Conservation (phyloP, 768 basidiomycete genomes). For the Boletus subcaerulescens region DNA sequence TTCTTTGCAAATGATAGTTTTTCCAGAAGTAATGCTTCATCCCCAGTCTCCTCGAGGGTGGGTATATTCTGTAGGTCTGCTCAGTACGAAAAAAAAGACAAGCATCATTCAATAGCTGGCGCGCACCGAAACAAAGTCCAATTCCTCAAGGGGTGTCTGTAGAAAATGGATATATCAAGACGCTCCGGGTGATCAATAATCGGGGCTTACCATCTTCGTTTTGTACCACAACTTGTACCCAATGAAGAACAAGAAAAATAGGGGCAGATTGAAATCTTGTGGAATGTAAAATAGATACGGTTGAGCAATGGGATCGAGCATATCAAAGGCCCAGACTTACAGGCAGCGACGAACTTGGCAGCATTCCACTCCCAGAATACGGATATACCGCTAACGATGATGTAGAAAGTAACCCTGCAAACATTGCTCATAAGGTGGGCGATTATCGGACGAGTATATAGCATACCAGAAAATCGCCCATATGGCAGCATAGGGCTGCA, state of each 20-base stretch:
- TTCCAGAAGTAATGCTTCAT: slow-evolving; percentile 13
- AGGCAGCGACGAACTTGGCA: slow-evolving; percentile 45
- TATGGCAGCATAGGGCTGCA: slow-evolving; percentile 68
- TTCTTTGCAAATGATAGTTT: slow-evolving; percentile 3
- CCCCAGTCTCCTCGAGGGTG: slow-evolving; percentile 65
- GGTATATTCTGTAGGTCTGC: slow-evolving; percentile 53
- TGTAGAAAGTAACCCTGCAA: slow-evolving; percentile 43
- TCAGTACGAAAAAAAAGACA: neutral
- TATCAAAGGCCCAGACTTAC: slow-evolving; percentile 22
- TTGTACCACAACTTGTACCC: slow-evolving; percentile 39
- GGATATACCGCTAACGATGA: slow-evolving; percentile 51
- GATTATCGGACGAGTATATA: slow-evolving; percentile 13
- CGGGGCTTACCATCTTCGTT: slow-evolving; percentile 18
- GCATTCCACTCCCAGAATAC: slow-evolving; percentile 66
- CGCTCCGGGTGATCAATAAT: neutral
- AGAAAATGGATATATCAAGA: neutral
- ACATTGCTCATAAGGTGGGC: neutral
- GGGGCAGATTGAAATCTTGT: slow-evolving; percentile 37
- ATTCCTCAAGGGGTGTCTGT: slow-evolving; percentile 38
- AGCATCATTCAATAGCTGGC: neutral
- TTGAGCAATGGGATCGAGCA: neutral
- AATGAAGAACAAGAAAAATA: slow-evolving; percentile 46
- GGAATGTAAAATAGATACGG: neutral
- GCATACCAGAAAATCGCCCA: slow-evolving; percentile 70
- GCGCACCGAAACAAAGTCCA: slow-evolving; percentile 69